Evolutionary conservation across 169 alveolate genomes (phyloP).

Genomic region (Plasmodium adleri): DNA sequence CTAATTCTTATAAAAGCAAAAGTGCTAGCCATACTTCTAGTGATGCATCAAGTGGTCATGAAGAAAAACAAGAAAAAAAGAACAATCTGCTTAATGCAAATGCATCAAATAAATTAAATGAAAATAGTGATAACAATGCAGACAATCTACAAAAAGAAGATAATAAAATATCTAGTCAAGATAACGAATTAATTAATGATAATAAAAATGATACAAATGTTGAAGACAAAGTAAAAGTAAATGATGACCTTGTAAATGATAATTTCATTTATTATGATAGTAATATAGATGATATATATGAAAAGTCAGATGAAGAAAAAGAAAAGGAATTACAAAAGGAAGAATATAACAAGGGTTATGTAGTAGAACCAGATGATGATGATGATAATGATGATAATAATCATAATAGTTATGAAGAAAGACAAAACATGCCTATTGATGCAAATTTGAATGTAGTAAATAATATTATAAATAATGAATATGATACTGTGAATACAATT

Average conservation of each 20-base stretch:
- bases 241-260: constrained; percentile 13
- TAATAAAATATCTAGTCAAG: constrained; percentile 1
- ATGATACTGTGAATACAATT: background rate
- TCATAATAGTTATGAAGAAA: constrained; percentile 6
- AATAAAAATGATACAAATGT: background rate
- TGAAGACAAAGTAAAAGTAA: constrained; percentile 1
- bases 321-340: constrained; percentile 5
- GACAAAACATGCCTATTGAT: background rate
- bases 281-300: constrained; percentile 63
- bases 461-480: background rate
- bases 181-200: constrained; percentile 6
- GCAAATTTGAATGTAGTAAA: background rate
- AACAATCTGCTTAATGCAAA: background rate
- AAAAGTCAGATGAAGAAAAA: constrained; percentile 43
- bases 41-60: background rate
- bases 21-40: background rate
- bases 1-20: constrained; percentile 21
- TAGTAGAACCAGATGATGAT: background rate
- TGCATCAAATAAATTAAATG: background rate
- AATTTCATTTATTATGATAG: constrained; percentile 44
- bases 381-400: background rate
- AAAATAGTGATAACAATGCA: background rate
- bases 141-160: background rate
- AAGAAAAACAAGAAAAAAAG: background rate
- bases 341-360: background rate